These are phyloP conservation scores for Aspergillus steynii DNA, from an alignment of 495 filamentous ascomycete species.

Conservation along the genomic window DNA sequence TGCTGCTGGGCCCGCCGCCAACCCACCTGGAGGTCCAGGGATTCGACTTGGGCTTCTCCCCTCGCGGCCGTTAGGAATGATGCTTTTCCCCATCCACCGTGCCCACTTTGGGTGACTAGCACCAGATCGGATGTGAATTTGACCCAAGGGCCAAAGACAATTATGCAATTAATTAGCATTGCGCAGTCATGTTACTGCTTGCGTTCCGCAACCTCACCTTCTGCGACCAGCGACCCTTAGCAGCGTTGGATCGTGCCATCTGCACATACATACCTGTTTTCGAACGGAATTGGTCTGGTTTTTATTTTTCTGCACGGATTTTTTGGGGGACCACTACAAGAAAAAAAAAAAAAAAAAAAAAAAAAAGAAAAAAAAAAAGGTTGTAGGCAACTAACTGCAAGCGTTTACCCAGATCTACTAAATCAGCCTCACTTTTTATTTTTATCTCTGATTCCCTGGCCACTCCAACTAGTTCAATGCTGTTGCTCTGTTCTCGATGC, in stretches of 20 bases:
- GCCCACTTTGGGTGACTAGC: too few relatives aligned
- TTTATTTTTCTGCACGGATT: too few relatives aligned
- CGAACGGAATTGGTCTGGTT: not conserved
- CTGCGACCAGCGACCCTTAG: too few relatives aligned
- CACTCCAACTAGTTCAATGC: constrained; percentile 5
- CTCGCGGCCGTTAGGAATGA: constrained; percentile 5
- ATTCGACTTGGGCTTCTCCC: constrained; percentile 2
- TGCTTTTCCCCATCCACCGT: not conserved
- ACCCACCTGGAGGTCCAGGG: constrained; percentile 1
- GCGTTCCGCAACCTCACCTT: too few relatives aligned
- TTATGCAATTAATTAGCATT: too few relatives aligned
- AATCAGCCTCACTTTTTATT: constrained; percentile 19
- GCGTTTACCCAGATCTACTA: not conserved
- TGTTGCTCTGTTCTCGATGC: constrained; percentile 4
- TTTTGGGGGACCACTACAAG: too few relatives aligned
- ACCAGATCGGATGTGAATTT: too few relatives aligned
- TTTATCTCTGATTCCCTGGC: not conserved
- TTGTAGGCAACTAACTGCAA: constrained; percentile 10
- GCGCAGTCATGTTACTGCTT: too few relatives aligned
- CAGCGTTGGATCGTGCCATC: not conserved
- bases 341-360: too few relatives aligned
- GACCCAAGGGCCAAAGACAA: too few relatives aligned
- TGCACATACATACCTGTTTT: not conserved
- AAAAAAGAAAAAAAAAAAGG: too few relatives aligned
- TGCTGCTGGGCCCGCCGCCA: constrained; percentile 14